Evolutionary conservation across 2,329 filamentous ascomycete genomes (phyloP).

Genomic region (Venturia oleaginea): DNA sequence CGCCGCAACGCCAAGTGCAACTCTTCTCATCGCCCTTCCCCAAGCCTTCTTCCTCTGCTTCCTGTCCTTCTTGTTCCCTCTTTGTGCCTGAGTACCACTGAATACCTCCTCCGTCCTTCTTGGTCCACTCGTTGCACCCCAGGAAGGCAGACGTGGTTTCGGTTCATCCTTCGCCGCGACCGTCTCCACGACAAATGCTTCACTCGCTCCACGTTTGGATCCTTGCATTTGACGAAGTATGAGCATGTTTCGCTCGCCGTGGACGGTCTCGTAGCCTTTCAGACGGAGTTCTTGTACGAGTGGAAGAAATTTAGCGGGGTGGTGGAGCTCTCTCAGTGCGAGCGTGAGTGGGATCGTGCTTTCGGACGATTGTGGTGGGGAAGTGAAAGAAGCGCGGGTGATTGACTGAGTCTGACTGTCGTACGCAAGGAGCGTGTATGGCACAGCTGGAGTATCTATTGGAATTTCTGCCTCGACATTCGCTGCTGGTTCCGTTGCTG

Average conservation of each 20-base stretch:
- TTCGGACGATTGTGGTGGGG: neutral
- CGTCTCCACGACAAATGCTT: neutral
- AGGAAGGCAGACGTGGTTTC: neutral
- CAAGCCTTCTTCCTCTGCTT: neutral
- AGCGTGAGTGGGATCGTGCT: slow-evolving; percentile 10
- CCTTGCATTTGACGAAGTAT: slow-evolving; percentile 9
- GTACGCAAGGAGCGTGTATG: slow-evolving; percentile 13
- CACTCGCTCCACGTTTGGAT: neutral
- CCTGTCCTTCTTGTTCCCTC: neutral
- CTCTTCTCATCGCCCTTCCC: neutral
- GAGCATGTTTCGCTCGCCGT: slow-evolving; percentile 11
- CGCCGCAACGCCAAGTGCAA: neutral
- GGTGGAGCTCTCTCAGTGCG: slow-evolving; percentile 7
- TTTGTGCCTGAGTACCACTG: neutral
- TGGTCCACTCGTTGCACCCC: neutral
- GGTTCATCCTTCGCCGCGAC: neutral
- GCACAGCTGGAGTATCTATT: neutral
- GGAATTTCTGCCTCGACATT: neutral
- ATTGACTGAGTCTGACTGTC: slow-evolving; percentile 8
- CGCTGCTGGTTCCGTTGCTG: neutral
- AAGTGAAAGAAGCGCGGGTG: slow-evolving; percentile 2
- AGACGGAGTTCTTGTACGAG: slow-evolving; percentile 5
- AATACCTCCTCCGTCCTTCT: slow-evolving; percentile 9
- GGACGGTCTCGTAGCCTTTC: slow-evolving; percentile 6
- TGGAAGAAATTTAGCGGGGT: slow-evolving; percentile 13